Evolutionary conservation across 163 green algal genomes (phyloP).

Genomic region (Chlorella variabilis): DNA sequence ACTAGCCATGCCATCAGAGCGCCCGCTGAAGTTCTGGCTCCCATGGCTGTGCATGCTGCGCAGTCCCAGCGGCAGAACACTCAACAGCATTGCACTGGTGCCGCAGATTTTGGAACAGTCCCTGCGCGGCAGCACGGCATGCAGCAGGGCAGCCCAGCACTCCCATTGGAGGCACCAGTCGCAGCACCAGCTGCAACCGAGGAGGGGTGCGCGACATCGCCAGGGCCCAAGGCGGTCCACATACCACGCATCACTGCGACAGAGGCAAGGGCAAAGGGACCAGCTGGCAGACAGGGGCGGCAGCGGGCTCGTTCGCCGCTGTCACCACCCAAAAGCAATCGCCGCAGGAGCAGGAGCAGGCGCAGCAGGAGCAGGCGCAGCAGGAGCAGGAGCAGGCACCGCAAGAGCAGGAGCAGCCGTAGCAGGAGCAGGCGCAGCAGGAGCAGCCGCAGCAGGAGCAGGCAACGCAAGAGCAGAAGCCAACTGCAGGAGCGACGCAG

Average conservation of each 20-base stretch:
- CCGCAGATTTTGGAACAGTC: no score
- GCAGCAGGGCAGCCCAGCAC: neutral
- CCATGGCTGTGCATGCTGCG: neutral
- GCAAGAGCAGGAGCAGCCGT: neutral
- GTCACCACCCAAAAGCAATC: no score
- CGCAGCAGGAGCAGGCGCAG: neutral
- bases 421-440: neutral
- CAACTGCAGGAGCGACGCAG: neutral
- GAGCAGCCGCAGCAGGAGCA: neutral
- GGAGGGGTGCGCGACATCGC: conserved; percentile 19
- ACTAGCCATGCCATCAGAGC: neutral
- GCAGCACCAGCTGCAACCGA: neutral
- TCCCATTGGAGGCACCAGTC: neutral
- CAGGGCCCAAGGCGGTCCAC: neutral
- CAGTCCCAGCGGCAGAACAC: no score
- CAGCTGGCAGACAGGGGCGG: neutral
- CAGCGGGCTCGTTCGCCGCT: neutral
- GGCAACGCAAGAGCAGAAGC: neutral
- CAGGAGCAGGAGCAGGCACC: neutral
- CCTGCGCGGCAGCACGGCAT: neutral
- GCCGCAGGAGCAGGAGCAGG: neutral
- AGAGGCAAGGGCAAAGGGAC: neutral
- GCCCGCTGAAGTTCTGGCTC: no score
- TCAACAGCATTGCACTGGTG: no score
- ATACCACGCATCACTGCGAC: neutral